These are phyloP conservation scores for Serendipita vermifera DNA, from an alignment of 768 basidiomycete genomes.

Conservation along the genomic window DNA sequence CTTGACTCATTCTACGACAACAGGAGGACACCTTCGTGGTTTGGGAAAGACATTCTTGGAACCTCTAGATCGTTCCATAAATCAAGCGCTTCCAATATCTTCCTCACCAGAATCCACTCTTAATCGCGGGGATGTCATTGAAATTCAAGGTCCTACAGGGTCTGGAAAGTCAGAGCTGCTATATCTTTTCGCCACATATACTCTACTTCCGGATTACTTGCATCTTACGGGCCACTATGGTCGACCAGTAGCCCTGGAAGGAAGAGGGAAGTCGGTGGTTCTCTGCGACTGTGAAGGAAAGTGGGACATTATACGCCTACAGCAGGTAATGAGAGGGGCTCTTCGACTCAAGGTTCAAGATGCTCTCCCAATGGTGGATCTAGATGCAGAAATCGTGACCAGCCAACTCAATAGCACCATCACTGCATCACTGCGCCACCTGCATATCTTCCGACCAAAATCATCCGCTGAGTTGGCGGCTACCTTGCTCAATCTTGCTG, in stretches of 20 bases:
- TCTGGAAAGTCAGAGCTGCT: conserved; percentile 74
- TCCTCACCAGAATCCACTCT: conserved; percentile 22
- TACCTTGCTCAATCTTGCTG: conserved; percentile 45
- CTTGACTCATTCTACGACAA: no score
- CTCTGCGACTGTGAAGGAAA: conserved; percentile 58
- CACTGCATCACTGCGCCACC: conserved; percentile 32
- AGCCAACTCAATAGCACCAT: conserved; percentile 19
- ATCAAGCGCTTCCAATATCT: conserved; percentile 5
- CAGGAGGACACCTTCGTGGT: no score
- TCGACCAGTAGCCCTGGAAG: conserved; percentile 29
- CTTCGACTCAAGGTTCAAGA: conserved; percentile 21
- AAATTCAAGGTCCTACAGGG: conserved; percentile 60
- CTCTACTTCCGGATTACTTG: conserved; percentile 36
- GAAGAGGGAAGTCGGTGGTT: conserved; percentile 52
- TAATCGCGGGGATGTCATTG: conserved; percentile 49
- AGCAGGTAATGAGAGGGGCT: conserved; percentile 37
- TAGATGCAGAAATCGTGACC: neutral
- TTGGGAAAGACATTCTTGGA: conserved; percentile 16
- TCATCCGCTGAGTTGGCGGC: conserved; percentile 58
- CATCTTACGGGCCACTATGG: conserved; percentile 14
- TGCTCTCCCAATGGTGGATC: neutral
- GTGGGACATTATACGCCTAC: conserved; percentile 47
- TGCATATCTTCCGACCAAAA: conserved; percentile 58
- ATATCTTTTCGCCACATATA: conserved; percentile 46
- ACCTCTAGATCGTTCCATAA: conserved; percentile 17